Evolutionary conservation across 208 protist genomes (phyloP), one percentile per base, ranked within the genome.

Genomic region (Porcisia hertigi): DNA sequence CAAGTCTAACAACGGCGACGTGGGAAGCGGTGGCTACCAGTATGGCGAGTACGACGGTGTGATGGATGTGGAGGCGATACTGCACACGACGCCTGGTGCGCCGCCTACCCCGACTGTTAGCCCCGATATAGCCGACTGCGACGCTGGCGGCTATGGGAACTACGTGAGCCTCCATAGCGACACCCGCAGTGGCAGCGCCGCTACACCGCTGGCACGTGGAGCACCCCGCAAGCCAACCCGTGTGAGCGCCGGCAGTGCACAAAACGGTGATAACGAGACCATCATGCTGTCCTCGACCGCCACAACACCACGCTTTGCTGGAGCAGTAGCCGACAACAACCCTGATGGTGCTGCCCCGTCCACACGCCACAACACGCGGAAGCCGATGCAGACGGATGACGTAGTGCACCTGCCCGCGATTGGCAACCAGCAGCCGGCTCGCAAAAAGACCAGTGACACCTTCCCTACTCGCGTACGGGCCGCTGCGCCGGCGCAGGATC

Each of bases 21-120:
- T 20, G 41, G 67, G 49, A 12, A 43, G 30, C 2, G 54, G 67
- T 30, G 69, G 62, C 55, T 81, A 81, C 58, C 57, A 73, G 39
- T 81, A 73, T 41, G 63, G 77, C 34, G 77, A 76, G 57, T 81
- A 81, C 72, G 72, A 76, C 34, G 77, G 77, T n/a, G 60, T 81
- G 18, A 72, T 76, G 34, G 71, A 76, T 71, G 63, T 81, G 64
- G 77, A 81, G 53, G 62, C 72, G 18, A 53, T 81, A 39, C 58
- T 81, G 4, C 76, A 80, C 63, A 53, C 64, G 8, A 54, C 64
- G 23, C 4, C 12, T n/a, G 30, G 69, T 18, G 52, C 11, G 12
- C 43, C 69, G 16, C 69, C 52, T 23, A 72, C 36, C 20, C 39
- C 47, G 63, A 59, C 62, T 39, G 53, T 4, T 52, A 72, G 45